Evolutionary conservation across 73 alveolate genomes (phyloP).

Genomic region (Symbiodinium pilosum): DNA sequence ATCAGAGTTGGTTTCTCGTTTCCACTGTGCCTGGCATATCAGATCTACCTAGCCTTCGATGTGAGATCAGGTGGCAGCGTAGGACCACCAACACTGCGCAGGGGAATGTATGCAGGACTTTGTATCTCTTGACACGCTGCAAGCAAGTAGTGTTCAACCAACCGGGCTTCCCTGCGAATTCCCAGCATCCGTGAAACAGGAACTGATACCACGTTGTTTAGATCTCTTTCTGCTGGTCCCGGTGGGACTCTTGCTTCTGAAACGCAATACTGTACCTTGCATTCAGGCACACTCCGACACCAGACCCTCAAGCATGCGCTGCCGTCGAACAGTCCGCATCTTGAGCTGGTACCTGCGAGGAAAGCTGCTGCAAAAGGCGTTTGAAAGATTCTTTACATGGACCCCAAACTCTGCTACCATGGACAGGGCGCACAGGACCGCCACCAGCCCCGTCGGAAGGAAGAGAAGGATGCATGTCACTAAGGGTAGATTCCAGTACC

Average conservation of each 20-base stretch:
- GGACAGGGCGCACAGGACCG: not conserved
- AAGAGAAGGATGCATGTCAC: not conserved
- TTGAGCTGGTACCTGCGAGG: not conserved
- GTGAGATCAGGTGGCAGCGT: not conserved
- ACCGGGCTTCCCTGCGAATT: not conserved
- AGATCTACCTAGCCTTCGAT: too few relatives aligned
- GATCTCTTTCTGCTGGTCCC: too few relatives aligned
- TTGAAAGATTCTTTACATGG: too few relatives aligned
- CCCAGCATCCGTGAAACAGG: not conserved
- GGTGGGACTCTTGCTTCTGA: not conserved
- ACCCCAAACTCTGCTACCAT: not conserved
- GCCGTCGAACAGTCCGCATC: not conserved
- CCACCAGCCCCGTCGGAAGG: conserved; percentile 1
- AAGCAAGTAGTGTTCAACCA: too few relatives aligned
- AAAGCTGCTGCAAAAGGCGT: too few relatives aligned
- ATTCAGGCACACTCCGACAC: too few relatives aligned
- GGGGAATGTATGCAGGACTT: not conserved
- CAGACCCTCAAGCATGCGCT: not conserved
- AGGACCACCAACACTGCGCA: not conserved
- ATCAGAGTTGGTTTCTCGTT: too few relatives aligned
- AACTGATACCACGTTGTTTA: too few relatives aligned
- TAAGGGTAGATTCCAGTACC: conserved; percentile 12
- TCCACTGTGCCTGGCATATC: too few relatives aligned
- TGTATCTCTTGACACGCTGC: too few relatives aligned
- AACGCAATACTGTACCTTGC: not conserved